Conservation (phyloP, 2,329 filamentous ascomycete genomes). For the Parastagonospora nodorum region DNA sequence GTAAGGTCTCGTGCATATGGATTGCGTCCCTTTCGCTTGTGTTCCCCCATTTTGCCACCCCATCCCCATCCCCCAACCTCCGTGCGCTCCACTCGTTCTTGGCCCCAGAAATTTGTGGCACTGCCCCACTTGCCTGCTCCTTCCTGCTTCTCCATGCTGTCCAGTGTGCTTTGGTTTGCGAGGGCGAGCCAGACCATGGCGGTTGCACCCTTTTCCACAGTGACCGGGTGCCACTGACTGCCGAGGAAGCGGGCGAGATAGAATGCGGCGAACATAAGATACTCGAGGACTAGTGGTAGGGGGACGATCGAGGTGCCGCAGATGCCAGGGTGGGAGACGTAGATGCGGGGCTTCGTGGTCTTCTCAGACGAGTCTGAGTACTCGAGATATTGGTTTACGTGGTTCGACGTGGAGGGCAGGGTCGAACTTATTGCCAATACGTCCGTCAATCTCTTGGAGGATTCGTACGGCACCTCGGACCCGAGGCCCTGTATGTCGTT, state of each 20-base stretch:
- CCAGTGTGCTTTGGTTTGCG: conserved; percentile 65
- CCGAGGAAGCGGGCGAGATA: conserved; percentile 77
- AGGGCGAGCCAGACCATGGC: conserved; percentile 81
- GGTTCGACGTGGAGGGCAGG: conserved; percentile 66
- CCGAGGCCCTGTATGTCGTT: conserved; percentile 78
- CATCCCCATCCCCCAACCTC: conserved; percentile 87
- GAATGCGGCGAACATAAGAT: conserved; percentile 70
- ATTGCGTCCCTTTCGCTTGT: conserved; percentile 60
- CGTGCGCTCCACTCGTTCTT: conserved; percentile 70
- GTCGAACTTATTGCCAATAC: conserved; percentile 75
- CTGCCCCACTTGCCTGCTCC: conserved; percentile 84
- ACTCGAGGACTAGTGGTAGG: conserved; percentile 70
- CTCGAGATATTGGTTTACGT: conserved; percentile 33
- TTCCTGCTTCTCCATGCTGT: conserved; percentile 56
- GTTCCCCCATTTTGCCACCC: conserved; percentile 61
- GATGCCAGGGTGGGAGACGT: conserved; percentile 85
- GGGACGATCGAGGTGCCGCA: conserved; percentile 82
- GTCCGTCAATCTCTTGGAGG: conserved; percentile 85
- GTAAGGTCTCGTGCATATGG: conserved; percentile 64
- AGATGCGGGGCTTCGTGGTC: conserved; percentile 63
- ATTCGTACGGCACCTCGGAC: conserved; percentile 74
- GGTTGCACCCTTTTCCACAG: conserved; percentile 76
- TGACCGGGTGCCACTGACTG: conserved; percentile 83
- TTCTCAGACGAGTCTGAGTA: conserved; percentile 12
- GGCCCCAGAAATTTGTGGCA: conserved; percentile 63